Base-by-base conservation (phyloP, 768 basidiomycete genomes). In the Macrolepiota albuminosa region DNA sequence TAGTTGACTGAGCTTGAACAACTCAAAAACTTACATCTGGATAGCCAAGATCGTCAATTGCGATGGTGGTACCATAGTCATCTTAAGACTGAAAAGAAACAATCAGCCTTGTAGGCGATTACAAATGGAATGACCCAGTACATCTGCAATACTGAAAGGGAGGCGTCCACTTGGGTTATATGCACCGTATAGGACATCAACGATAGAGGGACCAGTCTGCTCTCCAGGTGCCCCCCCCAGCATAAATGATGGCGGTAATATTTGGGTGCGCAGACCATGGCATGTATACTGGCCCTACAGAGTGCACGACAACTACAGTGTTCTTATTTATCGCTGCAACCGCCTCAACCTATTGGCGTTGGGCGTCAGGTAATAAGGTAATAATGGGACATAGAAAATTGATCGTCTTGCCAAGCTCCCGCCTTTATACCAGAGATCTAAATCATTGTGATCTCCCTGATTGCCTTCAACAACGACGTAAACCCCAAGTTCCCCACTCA, bases 291-390 rank as follows among this genome's bases (percentile, higher is more conserved):
- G 88, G 86, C 4, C 93, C 93, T 36, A 92, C 88, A 8, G 84
- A 84, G 71, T 93, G 87, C 2, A 89, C 75, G 16, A 95, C 82
- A 29, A 93, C 94, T 56, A 95, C 81, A 5, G 89, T 92, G 70
- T 92, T 92, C 62, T 75, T 82, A 71, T 86, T 87, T 0, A 83
- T 80, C 6, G 82, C 77, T 0, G 93, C 91, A 4, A 88, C 86
- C 0, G 77, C 71, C 58, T 79, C 65, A 69, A 78, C 61, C 86
- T 78, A 34, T 6, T 64, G 10, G 69, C 56, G n/a, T 74, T 72
- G 21, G 21, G 39, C 21, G 26, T 59, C 10, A 40, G 40, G 18
- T 16, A 2, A 31, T 24, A 26, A 40, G 29, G 18, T 16, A 1
- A 31, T 24, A 26, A 51, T 24, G 42, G 1, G 33, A 48, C 29